phyloP scores from a whole-genome alignment of 2,329 filamentous ascomycete species.

The Ascochyta viciae-villosae region DNA sequence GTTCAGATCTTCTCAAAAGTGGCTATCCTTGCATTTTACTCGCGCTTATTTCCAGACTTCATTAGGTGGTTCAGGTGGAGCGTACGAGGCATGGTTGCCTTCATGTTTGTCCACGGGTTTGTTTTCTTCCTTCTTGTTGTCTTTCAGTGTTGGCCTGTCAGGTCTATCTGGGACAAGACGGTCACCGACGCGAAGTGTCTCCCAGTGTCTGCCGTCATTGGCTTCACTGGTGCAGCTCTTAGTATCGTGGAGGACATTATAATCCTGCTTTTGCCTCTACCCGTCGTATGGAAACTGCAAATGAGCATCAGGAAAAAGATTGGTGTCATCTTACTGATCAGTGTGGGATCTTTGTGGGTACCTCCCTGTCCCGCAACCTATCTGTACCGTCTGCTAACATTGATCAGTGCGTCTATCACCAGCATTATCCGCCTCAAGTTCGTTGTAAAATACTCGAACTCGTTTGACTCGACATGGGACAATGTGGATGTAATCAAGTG shows the following conservation, averaged over 20 bases:
- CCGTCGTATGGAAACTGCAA: conserved; percentile 22
- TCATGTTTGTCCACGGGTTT: conserved; percentile 23
- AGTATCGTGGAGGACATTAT: conserved; percentile 24
- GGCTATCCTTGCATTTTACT: conserved; percentile 22
- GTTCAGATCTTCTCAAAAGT: conserved; percentile 25
- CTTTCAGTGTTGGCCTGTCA: conserved; percentile 24
- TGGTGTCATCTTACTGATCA: conserved; percentile 20
- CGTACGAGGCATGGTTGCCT: conserved; percentile 20
- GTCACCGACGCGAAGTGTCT: conserved; percentile 19
- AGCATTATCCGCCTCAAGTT: conserved; percentile 25
- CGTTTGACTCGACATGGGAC: conserved; percentile 25
- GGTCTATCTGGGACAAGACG: conserved; percentile 24
- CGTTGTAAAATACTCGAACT: conserved; percentile 22
- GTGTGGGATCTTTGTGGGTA: conserved; percentile 24
- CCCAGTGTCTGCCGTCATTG: conserved; percentile 17
- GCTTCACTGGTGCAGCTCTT: conserved; percentile 19
- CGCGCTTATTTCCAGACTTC: conserved; percentile 16
- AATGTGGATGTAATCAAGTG: conserved; percentile 27
- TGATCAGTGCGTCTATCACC: conserved; percentile 20
- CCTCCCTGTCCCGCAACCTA: not conserved
- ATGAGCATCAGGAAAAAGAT: conserved; percentile 23
- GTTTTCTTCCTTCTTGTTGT: conserved; percentile 23
- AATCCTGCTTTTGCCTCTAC: conserved; percentile 25
- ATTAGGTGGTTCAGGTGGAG: conserved; percentile 23
- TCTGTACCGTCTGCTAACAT: not conserved